Evolutionary conservation across 306 rosid species (phyloP).

Genomic region (Quillaja saponaria): DNA sequence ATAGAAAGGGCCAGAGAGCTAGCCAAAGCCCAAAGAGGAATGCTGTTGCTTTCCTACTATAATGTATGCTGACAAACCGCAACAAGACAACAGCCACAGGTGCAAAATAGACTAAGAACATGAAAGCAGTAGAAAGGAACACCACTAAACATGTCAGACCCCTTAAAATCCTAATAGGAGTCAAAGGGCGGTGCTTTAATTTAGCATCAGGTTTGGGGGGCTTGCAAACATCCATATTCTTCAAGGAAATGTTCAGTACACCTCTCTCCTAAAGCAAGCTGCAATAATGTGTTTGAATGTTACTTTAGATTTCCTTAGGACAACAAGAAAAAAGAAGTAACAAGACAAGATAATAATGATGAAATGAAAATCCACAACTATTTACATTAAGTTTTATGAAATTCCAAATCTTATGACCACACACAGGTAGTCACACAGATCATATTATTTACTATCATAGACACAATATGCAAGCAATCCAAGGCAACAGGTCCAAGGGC

Average conservation of each 20-base stretch:
- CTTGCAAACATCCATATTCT: conserved; percentile 63
- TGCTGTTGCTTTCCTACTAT: conserved; percentile 72
- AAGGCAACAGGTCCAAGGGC: no score
- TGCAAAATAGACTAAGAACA: conserved; percentile 66
- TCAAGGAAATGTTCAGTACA: conserved; percentile 37
- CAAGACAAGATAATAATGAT: conserved; percentile 12
- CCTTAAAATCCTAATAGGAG: conserved; percentile 63
- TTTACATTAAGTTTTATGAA: conserved; percentile 11
- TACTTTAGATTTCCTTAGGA: conserved; percentile 27
- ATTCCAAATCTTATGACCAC: no score
- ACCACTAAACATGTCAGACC: conserved; percentile 77
- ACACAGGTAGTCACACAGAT: no score
- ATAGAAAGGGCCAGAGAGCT: conserved; percentile 83
- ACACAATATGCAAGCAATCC: no score
- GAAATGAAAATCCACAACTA: conserved; percentile 15
- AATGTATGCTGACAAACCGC: conserved; percentile 54
- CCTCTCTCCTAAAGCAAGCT: conserved; percentile 40
- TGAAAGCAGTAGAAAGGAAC: conserved; percentile 81
- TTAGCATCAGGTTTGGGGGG: conserved; percentile 44
- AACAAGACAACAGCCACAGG: conserved; percentile 49
- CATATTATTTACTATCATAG: neutral
- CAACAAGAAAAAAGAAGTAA: conserved; percentile 9
- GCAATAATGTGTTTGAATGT: conserved; percentile 46
- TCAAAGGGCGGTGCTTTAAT: conserved; percentile 65
- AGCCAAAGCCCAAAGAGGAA: conserved; percentile 72